Conservation (phyloP, 495 filamentous ascomycete genomes). For the Aspergillus heteromorphus region DNA sequence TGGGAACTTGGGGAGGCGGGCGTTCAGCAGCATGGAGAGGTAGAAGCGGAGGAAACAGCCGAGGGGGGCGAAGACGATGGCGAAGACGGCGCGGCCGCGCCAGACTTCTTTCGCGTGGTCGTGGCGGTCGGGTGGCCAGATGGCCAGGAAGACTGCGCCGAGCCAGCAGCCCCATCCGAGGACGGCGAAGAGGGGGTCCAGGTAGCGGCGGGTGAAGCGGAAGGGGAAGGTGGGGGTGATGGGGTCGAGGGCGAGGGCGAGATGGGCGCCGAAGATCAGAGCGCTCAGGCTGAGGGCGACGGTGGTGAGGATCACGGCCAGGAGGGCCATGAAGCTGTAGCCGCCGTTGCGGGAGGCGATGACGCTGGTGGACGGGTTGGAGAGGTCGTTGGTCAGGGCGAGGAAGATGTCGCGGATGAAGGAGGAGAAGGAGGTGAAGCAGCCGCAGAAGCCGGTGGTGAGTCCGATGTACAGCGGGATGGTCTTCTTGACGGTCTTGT, state of each 20-base stretch:
- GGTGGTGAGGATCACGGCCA: conserved; percentile 64
- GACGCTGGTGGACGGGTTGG: conserved; percentile 35
- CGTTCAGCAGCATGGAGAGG: conserved; percentile 18
- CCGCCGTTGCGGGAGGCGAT: conserved; percentile 57
- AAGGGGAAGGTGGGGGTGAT: conserved; percentile 56
- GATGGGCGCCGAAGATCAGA: conserved; percentile 69
- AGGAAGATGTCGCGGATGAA: conserved; percentile 84
- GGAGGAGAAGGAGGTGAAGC: conserved; percentile 85
- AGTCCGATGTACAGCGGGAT: conserved; percentile 89
- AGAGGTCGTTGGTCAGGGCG: conserved; percentile 71
- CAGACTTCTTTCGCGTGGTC: conserved; percentile 40
- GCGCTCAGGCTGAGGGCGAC: conserved; percentile 63
- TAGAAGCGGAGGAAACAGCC: conserved; percentile 71
- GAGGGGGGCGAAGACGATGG: conserved; percentile 78
- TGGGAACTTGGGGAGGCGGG: conserved; percentile 59
- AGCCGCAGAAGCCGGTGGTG: conserved; percentile 90
- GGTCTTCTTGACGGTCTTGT: conserved; percentile 65
- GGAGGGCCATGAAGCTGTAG: conserved; percentile 74
- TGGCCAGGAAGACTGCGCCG: conserved; percentile 67
- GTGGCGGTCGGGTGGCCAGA: conserved; percentile 64
- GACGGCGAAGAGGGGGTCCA: conserved; percentile 59
- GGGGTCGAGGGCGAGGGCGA: conserved; percentile 59
- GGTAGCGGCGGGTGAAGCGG: conserved; percentile 45
- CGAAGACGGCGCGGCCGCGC: conserved; percentile 70
- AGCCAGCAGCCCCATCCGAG: conserved; percentile 73